A percentile compares a stretch with the other conserved stretches of the same genome.
These are phyloP conservation scores for Vigna mungo DNA, from an alignment of 306 rosid genomes.

Conservation along the genomic window DNA sequence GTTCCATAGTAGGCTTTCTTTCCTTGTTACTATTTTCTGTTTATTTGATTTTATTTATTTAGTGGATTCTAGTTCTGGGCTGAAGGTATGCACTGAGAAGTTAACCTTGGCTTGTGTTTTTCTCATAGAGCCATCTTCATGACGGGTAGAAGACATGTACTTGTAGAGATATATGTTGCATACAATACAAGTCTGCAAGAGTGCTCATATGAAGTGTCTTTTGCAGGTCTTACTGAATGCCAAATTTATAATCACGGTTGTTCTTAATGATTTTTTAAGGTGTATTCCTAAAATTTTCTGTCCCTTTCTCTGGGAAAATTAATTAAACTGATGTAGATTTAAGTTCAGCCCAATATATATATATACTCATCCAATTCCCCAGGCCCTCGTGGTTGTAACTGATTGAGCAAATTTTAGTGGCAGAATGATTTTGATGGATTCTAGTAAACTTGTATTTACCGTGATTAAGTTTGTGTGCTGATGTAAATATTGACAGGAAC, in stretches of 20 bases:
- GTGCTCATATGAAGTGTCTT: not conserved
- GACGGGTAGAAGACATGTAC: not conserved
- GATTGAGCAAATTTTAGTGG: not conserved
- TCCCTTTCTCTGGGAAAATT: too few relatives aligned
- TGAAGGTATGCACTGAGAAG: not conserved
- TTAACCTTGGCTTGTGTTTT: not conserved
- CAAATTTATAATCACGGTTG: not conserved
- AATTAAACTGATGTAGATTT: not conserved
- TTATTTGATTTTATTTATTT: conserved; percentile 41
- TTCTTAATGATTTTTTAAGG: conserved; percentile 1
- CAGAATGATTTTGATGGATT: not conserved
- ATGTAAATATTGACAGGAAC: not conserved
- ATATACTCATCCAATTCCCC: not conserved
- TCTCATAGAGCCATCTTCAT: not conserved
- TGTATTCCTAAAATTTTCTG: not conserved
- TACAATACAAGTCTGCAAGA: not conserved
- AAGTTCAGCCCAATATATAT: not conserved
- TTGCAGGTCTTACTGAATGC: not conserved
- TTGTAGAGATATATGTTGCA: not conserved
- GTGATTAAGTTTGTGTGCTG: not conserved
- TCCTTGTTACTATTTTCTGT: conserved; percentile 17
- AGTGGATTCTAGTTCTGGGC: conserved; percentile 24
- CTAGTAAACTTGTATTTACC: not conserved
- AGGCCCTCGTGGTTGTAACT: not conserved
- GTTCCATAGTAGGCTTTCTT: conserved; percentile 35